Evolutionary conservation across 2,329 filamentous ascomycete species (phyloP).

Genomic region (Epichloe sibirici): DNA sequence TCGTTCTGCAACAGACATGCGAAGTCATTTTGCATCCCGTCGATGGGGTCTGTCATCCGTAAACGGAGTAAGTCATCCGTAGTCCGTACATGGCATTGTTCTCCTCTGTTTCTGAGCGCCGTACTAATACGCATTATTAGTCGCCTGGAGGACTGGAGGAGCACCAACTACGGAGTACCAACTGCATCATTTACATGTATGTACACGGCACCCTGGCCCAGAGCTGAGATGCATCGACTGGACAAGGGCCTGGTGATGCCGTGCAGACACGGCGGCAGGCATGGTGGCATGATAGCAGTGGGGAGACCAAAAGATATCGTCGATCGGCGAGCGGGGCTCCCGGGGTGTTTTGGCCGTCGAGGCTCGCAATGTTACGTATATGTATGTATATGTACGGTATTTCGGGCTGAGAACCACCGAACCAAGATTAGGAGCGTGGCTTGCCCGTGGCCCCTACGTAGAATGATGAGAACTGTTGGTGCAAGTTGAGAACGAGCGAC

Average conservation of each 20-base stretch:
- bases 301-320: neutral
- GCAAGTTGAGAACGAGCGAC: neutral
- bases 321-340: slow-evolving; percentile 3
- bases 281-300: neutral
- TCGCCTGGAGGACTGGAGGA: no score
- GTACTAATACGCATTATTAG: no score
- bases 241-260: neutral
- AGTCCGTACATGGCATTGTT: no score
- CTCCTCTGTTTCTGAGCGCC: no score
- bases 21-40: no score
- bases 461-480: neutral
- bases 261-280: slow-evolving; percentile 5
- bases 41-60: no score
- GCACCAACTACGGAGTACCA: neutral
- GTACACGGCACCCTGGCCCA: neutral
- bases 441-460: neutral
- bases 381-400: no score
- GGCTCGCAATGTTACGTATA: no score
- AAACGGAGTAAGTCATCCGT: no score
- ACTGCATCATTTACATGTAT: neutral
- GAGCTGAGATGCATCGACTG: neutral
- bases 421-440: no score
- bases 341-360: slow-evolving; percentile 1
- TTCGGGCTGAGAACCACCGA: neutral
- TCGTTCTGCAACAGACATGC: no score